phyloP scores from a whole-genome alignment of 768 basidiomycete genomes.

The Boletus rex-veris region DNA sequence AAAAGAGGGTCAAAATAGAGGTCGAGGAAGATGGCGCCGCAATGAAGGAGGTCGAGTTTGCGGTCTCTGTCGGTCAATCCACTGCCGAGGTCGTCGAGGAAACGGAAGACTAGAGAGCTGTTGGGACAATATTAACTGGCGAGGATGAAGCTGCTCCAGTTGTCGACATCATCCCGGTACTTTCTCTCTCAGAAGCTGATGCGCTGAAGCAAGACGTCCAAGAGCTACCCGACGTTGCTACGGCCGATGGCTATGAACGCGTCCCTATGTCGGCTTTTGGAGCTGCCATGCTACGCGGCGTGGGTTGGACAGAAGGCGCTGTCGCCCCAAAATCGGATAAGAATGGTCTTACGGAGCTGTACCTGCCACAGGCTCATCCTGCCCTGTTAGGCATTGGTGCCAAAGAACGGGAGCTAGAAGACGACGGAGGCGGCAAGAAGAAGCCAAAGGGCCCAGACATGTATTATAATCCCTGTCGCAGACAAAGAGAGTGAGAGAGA shows the following conservation, averaged over 20 bases:
- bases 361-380: constrained; percentile 78
- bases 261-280: constrained; percentile 93
- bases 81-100: constrained; percentile 40
- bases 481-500: constrained; percentile 49
- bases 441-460: constrained; percentile 55
- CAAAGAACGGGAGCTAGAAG: constrained; percentile 73
- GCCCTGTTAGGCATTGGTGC: constrained; percentile 91
- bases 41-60: neutral
- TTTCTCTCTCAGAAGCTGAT: constrained; percentile 70
- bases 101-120: constrained; percentile 75
- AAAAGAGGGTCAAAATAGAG: constrained; percentile 31
- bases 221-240: constrained; percentile 71
- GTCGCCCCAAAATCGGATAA: constrained; percentile 57
- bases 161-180: constrained; percentile 61
- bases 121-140: constrained; percentile 72
- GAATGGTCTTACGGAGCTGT: constrained; percentile 68
- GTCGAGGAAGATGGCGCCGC: constrained; percentile 27
- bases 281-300: constrained; percentile 86
- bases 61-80: constrained; percentile 5
- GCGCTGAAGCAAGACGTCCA: constrained; percentile 81
- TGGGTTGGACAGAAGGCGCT: constrained; percentile 91
- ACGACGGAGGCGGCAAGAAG: constrained; percentile 62
- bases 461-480: constrained; percentile 77
- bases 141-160: constrained; percentile 37
- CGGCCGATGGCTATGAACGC: constrained; percentile 84